These are phyloP conservation scores for Xylaria sp. DNA, from an alignment of 2,329 filamentous ascomycete genomes.

Conservation along the genomic window DNA sequence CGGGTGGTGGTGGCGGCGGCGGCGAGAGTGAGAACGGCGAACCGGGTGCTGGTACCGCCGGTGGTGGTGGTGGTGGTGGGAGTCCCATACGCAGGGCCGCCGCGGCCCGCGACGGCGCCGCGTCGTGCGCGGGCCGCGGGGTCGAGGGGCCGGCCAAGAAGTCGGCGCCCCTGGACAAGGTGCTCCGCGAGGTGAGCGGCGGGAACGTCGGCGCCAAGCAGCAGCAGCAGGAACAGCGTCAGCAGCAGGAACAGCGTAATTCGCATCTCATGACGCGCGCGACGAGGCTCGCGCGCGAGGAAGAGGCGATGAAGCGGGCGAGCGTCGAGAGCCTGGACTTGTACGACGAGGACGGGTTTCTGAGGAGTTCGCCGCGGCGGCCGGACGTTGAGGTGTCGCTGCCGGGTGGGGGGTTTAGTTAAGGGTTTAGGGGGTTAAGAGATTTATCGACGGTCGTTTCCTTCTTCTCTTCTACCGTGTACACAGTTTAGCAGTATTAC, in stretches of 20 bases:
- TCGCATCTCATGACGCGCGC: constrained; percentile 17
- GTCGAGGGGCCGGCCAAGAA: too few relatives aligned
- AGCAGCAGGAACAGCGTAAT: background rate
- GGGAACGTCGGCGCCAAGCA: constrained; percentile 7
- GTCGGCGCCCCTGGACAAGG: too few relatives aligned
- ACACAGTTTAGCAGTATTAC: constrained; percentile 14
- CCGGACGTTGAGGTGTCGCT: background rate
- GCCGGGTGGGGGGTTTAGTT: background rate
- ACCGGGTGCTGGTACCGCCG: too few relatives aligned
- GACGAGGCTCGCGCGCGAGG: constrained; percentile 17
- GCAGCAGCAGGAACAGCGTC: background rate
- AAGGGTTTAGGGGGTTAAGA: too few relatives aligned
- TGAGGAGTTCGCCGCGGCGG: constrained; percentile 22
- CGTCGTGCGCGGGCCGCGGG: too few relatives aligned
- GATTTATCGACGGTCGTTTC: too few relatives aligned
- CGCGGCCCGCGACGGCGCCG: too few relatives aligned
- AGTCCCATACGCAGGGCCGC: constrained; percentile 1
- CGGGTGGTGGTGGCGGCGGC: too few relatives aligned
- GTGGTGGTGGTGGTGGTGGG: too few relatives aligned
- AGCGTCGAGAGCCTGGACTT: constrained; percentile 27
- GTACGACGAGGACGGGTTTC: constrained; percentile 32
- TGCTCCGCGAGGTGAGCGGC: too few relatives aligned
- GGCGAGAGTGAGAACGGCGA: too few relatives aligned
- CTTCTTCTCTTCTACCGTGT: constrained; percentile 14
- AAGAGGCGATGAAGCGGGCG: constrained; percentile 9